These are phyloP conservation scores for Haplosporangium sp. DNA, from an alignment of 371 early-diverging fungal genomes.

Conservation along the genomic window DNA sequence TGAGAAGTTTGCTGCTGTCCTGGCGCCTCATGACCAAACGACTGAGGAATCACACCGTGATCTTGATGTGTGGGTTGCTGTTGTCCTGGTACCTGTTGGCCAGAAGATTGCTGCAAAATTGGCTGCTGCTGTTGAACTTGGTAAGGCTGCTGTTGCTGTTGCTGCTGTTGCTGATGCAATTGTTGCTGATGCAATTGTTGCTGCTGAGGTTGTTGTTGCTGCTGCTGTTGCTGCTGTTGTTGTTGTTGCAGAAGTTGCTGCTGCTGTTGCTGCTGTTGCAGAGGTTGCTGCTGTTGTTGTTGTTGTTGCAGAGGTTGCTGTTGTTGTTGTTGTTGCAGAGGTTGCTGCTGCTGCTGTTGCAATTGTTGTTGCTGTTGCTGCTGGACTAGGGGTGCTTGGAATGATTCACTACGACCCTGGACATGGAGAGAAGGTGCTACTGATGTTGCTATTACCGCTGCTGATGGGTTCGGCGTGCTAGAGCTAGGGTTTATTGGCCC, in stretches of 20 bases:
- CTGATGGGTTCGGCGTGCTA: slow-evolving; percentile 6
- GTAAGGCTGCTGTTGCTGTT: not conserved
- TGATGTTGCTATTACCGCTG: slow-evolving; percentile 1
- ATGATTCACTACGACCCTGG: too few species aligned
- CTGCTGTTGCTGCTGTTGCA: slow-evolving; percentile 17
- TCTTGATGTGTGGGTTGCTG: too few species aligned
- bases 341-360: slow-evolving; percentile 11
- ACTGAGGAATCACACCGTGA: too few species aligned
- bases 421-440: too few species aligned
- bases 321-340: slow-evolving; percentile 1
- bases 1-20: not conserved
- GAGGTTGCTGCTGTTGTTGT: slow-evolving; percentile 5
- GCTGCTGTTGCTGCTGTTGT: slow-evolving; percentile 18
- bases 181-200: not conserved
- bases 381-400: slow-evolving; percentile 2
- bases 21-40: too few species aligned
- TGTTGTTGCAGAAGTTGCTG: slow-evolving; percentile 11
- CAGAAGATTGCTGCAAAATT: too few species aligned
- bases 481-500: slow-evolving; percentile 11
- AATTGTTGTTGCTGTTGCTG: slow-evolving; percentile 16
- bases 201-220: slow-evolving; percentile 30
- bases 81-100: too few species aligned
- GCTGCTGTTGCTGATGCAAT: too few species aligned
- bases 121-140: too few species aligned
- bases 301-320: not conserved